Percentiles rank a stretch among this genome's conserved stretches.
Evolutionary conservation across 805 yeast species (phyloP).

Genomic region (Ogataea pini): DNA sequence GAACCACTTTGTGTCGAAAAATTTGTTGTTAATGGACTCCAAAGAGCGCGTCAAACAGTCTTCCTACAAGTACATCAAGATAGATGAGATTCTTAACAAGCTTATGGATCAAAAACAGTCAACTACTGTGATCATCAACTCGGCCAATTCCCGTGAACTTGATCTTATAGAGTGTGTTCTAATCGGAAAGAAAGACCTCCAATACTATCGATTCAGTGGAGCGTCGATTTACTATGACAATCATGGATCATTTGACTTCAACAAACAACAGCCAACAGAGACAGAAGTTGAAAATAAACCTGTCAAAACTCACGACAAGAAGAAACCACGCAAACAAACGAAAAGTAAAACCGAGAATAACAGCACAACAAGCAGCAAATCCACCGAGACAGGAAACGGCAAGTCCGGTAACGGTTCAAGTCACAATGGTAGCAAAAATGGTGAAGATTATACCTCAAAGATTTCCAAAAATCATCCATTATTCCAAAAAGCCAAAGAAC

Average conservation of each 20-base stretch:
- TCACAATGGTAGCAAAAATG: constrained; percentile 11
- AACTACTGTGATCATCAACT: constrained; percentile 47
- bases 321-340: constrained; percentile 8
- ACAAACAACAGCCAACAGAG: constrained; percentile 19
- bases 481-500: constrained; percentile 19
- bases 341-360: constrained; percentile 1
- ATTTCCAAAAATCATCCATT: constrained; percentile 35
- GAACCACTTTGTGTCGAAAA: constrained; percentile 76
- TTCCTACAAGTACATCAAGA: constrained; percentile 59
- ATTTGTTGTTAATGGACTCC: constrained; percentile 63
- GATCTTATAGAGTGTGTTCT: constrained; percentile 78
- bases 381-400: not conserved
- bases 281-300: constrained; percentile 2
- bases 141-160: constrained; percentile 64
- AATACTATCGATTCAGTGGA: constrained; percentile 69
- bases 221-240: constrained; percentile 46
- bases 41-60: constrained; percentile 52
- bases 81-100: constrained; percentile 49
- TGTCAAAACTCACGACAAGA: not conserved
- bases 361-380: not conserved
- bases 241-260: constrained; percentile 35
- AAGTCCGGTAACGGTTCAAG: not conserved
- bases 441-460: constrained; percentile 35
- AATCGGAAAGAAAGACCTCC: constrained; percentile 63
- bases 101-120: constrained; percentile 28